These are phyloP conservation scores for Viola odorata DNA, from an alignment of 345 rosid genomes.

Conservation along the genomic window DNA sequence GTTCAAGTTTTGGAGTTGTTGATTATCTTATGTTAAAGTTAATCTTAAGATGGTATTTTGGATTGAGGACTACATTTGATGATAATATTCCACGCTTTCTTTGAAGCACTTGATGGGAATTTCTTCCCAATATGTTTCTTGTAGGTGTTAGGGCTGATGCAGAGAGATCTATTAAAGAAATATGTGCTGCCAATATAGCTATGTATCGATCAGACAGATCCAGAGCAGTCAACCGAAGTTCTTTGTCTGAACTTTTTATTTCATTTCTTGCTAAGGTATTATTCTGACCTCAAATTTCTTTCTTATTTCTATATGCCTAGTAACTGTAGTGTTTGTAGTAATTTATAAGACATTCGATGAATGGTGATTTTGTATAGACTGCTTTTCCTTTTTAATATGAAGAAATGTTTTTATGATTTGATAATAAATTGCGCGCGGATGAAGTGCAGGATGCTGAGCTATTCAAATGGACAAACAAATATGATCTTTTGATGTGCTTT, in stretches of 20 bases:
- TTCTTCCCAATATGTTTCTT: conserved; percentile 16
- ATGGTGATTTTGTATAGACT: neutral
- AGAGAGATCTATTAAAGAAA: conserved; percentile 50
- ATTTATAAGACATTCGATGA: neutral
- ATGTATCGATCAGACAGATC: conserved; percentile 41
- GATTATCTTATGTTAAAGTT: neutral
- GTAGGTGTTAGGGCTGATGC: conserved; percentile 63
- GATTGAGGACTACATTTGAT: neutral
- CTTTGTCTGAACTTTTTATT: conserved; percentile 65
- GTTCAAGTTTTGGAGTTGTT: too few species aligned
- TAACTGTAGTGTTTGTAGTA: neutral
- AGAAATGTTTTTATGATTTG: neutral
- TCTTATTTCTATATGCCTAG: neutral
- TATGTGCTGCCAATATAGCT: conserved; percentile 46
- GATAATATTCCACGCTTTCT: too few species aligned
- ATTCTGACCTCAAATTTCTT: neutral
- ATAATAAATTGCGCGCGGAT: neutral
- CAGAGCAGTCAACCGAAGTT: conserved; percentile 44
- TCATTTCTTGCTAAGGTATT: conserved; percentile 76
- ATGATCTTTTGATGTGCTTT: neutral
- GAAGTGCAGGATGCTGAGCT: neutral
- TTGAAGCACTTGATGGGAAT: neutral
- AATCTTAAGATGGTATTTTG: neutral
- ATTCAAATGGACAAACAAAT: neutral
- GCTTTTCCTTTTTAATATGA: neutral